Evolutionary conservation across 208 protist genomes (phyloP), one percentile per base, ranked within the genome.

Genomic region (Strigomonas oncopelti): DNA sequence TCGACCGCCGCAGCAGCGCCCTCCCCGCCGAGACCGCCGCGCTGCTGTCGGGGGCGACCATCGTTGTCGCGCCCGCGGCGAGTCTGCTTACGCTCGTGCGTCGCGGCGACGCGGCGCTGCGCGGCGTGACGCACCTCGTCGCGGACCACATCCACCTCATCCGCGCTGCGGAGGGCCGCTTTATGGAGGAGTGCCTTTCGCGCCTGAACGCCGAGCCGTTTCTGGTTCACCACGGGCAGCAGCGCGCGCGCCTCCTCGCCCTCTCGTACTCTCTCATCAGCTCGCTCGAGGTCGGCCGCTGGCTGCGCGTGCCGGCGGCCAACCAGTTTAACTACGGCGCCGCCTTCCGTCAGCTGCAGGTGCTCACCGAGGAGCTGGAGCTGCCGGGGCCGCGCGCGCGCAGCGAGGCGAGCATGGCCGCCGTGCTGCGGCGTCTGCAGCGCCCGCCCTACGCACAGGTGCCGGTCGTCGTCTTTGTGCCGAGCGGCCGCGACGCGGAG

Each of bases 181-280:
- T 68, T 45, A 65, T 92, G 71, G 90, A 96, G 84, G 84, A 93
- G 69, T 96, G 87, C 66, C 51, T 96, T n/a, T 76, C 90, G 27
- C 81, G 87, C 18, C 78, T 96, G 38, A 76, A 84, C 58, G 65
- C 80, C 1, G 75, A 78, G 53, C 86, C 90, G 5, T 90, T 82
- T 61, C 64, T 93, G 18, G 80, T 87, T 18, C 60, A 80, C 53
- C 59, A 69, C 61, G 86, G 83, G 27, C 45, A 63, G 25, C 52
- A 57, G 0, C 87, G 86, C 0, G 80, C 90, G 20, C 87, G 90
- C 38, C 65, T 96, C 48, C 78, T 96, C 22, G 87, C 84, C 7
- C 82, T 96, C n/a, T 87, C 87, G 0, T 93, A 93, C 63, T 84
- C 90, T 11, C 78, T 93, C n/a, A 91, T 93, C 56, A 93, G 86